Percentiles rank a stretch among this genome's conserved stretches.
phyloP scores from a whole-genome alignment of 768 basidiomycete genomes.

The Rhizopogon vesiculosus region DNA sequence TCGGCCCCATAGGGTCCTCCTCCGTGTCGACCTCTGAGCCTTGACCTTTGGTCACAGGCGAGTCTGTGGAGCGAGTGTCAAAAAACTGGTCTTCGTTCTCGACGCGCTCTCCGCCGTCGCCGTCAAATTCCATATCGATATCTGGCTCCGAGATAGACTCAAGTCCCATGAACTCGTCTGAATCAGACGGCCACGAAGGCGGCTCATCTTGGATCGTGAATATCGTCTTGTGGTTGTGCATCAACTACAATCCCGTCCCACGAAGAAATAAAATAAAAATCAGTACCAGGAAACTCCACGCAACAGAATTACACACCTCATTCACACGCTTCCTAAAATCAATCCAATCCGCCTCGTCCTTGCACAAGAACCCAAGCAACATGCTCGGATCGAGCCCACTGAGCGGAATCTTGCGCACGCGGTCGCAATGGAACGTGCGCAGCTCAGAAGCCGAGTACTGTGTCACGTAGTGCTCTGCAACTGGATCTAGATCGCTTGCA shows the following conservation, averaged over 20 bases:
- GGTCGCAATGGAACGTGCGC: slow-evolving; percentile 94
- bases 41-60: slow-evolving; percentile 37
- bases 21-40: slow-evolving; percentile 64
- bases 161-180: slow-evolving; percentile 68
- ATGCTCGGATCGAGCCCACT: slow-evolving; percentile 93
- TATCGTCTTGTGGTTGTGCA: slow-evolving; percentile 59
- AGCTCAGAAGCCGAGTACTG: slow-evolving; percentile 75
- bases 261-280: slow-evolving; percentile 1
- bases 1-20: slow-evolving; percentile 65
- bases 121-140: slow-evolving; percentile 54
- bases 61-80: slow-evolving; percentile 46
- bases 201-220: slow-evolving; percentile 88
- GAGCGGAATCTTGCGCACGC: slow-evolving; percentile 91
- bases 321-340: slow-evolving; percentile 71
- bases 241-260: slow-evolving; percentile 9
- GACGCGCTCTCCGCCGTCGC: slow-evolving; percentile 35
- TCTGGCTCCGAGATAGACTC: slow-evolving; percentile 80
- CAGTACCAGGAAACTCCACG: slow-evolving; percentile 1
- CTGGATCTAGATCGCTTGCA: slow-evolving; percentile 32
- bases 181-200: slow-evolving; percentile 74
- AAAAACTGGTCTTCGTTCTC: slow-evolving; percentile 45
- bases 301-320: slow-evolving; percentile 48
- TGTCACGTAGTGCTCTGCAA: slow-evolving; percentile 60
- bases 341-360: slow-evolving; percentile 79
- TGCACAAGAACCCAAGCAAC: slow-evolving; percentile 89